Evolutionary conservation across 2,329 filamentous ascomycete species (phyloP), one percentile per base, ranked within the genome.

Genomic region (Keithomyces neogunnii): DNA sequence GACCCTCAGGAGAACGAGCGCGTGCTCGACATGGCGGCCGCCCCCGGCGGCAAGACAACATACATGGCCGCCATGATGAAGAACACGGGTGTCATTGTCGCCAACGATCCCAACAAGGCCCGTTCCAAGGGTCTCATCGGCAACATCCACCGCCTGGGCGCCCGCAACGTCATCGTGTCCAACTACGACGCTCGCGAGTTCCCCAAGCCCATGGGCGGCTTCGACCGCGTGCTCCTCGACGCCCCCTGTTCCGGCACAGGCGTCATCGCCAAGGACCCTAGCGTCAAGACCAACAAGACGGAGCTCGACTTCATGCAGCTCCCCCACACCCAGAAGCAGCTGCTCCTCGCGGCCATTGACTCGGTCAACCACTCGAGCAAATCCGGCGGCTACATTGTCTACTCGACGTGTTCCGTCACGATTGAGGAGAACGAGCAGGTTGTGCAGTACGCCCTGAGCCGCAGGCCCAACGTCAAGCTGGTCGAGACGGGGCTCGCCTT

Each of bases 251-350:
- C 91, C 3, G 92, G 93, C 60, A 99, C 93, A 1, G 93, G 93
- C 62, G 93, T 99, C 64, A 99, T 99, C 59, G 87, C 90, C 56
- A 99, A 99, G 74, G 93, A 99, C 70, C 82, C 92, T 33, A 89
- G 86, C 57, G 90, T 99, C 60, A 99, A 99, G 79, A 97, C 92
- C 29, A 97, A 96, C 76, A 97, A 97, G 77, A 95, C 88, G 9
- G 89, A 95, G 66, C 86, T 85, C 58, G 93, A 99, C 69, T 99
- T 99, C 74, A 81, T 96, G 69, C 83, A 86, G 63, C 81, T 99
- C 49, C 91, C 93, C 0, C 93, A 99, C 69, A 81, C 89, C 53
- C 93, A 99, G 70, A 96, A 96, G 70, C 91, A 97, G 71, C 79
- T 99, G 51, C 75, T 99, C 10, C 81, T 99, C 31, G 83, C 90